These are phyloP conservation scores for Fomitiporia mediterranea DNA, from an alignment of 1,284 basidiomycete genomes.

Conservation along the genomic window DNA sequence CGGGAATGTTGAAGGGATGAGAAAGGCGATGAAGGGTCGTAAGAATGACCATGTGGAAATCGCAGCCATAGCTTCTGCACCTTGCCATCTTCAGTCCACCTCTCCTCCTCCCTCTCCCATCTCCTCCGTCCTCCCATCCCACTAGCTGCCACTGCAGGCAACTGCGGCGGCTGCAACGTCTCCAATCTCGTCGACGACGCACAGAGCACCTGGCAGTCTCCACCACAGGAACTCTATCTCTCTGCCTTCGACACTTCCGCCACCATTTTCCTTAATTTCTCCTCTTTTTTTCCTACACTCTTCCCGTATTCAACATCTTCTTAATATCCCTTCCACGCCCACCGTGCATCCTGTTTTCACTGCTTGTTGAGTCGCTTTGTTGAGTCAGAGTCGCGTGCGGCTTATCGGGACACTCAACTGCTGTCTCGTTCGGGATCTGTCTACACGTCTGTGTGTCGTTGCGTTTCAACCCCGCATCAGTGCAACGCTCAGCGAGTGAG, in stretches of 20 bases:
- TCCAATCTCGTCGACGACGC: background rate
- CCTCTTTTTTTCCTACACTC: constrained; percentile 2
- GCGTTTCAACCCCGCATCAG: no score
- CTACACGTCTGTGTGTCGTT: no score
- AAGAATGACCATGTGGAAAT: background rate
- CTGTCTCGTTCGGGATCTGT: no score
- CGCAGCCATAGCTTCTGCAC: background rate
- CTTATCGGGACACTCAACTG: no score
- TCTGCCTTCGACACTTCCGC: constrained; percentile 21
- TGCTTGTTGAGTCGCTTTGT: background rate
- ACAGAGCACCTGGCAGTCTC: background rate
- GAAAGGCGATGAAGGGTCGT: background rate
- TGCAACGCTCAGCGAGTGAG: background rate
- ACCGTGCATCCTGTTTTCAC: background rate
- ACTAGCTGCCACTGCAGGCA: background rate
- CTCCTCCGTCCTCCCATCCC: background rate
- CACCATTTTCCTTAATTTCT: constrained; percentile 17
- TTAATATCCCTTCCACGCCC: background rate
- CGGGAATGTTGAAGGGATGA: background rate
- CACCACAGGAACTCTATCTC: background rate
- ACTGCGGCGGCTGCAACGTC: background rate
- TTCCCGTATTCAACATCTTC: constrained; percentile 19
- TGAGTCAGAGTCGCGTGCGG: no score
- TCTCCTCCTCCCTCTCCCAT: background rate
- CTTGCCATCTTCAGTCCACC: background rate